Evolutionary conservation across 2,329 filamentous ascomycete genomes (phyloP).

Genomic region (Paracorniculantispora psalliotae): DNA sequence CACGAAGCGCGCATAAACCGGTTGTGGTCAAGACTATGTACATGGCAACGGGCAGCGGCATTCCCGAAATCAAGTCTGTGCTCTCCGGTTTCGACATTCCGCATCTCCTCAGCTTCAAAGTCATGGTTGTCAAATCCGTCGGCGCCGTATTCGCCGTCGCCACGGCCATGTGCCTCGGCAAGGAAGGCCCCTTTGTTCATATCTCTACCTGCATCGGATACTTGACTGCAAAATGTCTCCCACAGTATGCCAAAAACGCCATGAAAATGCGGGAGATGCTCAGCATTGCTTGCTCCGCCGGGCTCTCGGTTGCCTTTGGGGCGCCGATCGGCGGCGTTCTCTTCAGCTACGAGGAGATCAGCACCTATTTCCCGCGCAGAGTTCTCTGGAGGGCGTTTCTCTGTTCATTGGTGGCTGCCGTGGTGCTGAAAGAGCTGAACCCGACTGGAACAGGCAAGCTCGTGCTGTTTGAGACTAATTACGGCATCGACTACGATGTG

Average conservation of each 20-base stretch:
- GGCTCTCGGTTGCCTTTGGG: conserved; percentile 90
- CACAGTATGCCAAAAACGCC: conserved; percentile 77
- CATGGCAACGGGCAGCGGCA: conserved; percentile 85
- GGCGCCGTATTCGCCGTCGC: conserved; percentile 88
- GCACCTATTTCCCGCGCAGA: conserved; percentile 97
- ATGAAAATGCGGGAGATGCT: conserved; percentile 90
- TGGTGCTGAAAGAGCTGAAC: conserved; percentile 86
- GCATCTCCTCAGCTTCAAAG: conserved; percentile 82
- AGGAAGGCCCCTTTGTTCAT: conserved; percentile 92
- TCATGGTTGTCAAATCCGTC: conserved; percentile 80
- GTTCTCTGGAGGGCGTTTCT: conserved; percentile 99
- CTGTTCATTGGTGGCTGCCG: conserved; percentile 98
- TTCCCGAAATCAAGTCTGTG: conserved; percentile 95
- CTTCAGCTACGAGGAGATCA: conserved; percentile 92
- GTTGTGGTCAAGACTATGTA: conserved; percentile 45
- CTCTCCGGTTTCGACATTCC: conserved; percentile 89
- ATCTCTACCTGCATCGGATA: conserved; percentile 97
- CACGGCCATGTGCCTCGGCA: conserved; percentile 93
- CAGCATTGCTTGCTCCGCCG: conserved; percentile 84
- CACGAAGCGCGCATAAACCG: neutral
- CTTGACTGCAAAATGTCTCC: conserved; percentile 72
- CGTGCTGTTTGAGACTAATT: conserved; percentile 92
- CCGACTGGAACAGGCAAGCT: conserved; percentile 94
- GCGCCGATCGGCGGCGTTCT: conserved; percentile 91
- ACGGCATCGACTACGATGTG: conserved; percentile 84